Evolutionary conservation across 805 yeast species (phyloP).

Genomic region (Saturnispora hagleri): DNA sequence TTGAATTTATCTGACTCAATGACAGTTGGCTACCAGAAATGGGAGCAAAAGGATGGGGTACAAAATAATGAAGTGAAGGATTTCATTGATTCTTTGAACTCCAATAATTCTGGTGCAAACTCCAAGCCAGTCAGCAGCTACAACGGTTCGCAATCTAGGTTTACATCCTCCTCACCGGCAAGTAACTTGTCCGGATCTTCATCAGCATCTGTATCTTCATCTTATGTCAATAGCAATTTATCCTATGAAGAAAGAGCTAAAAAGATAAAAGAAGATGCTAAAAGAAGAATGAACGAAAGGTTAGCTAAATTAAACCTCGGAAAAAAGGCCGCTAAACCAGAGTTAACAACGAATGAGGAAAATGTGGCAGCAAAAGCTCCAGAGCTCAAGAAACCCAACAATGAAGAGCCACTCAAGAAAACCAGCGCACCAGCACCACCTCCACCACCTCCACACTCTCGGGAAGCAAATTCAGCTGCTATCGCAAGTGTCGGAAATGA

Average conservation of each 20-base stretch:
- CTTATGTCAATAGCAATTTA: neutral
- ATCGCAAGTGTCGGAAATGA: conserved; percentile 6
- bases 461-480: neutral
- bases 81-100: conserved; percentile 49
- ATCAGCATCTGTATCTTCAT: neutral
- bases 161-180: conserved; percentile 1
- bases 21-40: conserved; percentile 51
- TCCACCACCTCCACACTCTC: conserved; percentile 3
- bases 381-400: neutral
- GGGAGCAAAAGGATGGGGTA: conserved; percentile 78
- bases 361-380: conserved; percentile 6
- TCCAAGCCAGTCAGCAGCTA: neutral
- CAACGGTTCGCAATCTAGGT: neutral
- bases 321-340: conserved; percentile 7
- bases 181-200: conserved; percentile 6
- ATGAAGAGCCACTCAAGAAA: neutral
- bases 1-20: conserved; percentile 25
- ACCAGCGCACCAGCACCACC: conserved; percentile 16
- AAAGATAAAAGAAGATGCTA: conserved; percentile 74
- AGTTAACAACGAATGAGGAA: conserved; percentile 4
- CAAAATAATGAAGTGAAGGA: conserved; percentile 50
- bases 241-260: conserved; percentile 64
- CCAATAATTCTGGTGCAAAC: conserved; percentile 20
- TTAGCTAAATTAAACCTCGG: conserved; percentile 69
- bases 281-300: conserved; percentile 75